These are phyloP conservation scores for Metarhizium rileyi DNA, from an alignment of 2,329 filamentous ascomycete genomes.

Conservation along the genomic window DNA sequence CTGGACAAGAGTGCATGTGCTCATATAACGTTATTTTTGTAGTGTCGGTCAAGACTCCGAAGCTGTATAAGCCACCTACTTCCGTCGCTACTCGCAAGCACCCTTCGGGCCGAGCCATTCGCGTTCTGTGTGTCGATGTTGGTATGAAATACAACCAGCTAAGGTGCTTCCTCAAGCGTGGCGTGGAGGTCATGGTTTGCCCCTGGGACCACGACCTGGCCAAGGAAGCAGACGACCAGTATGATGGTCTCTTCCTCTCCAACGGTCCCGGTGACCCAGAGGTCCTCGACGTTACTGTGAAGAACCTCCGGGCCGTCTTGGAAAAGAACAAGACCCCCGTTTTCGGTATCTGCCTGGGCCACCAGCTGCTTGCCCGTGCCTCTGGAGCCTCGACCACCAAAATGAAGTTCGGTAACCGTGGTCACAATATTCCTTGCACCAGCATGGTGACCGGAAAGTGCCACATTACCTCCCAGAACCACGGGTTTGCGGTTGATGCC, in stretches of 20 bases:
- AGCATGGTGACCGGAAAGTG: slow-evolving; percentile 92
- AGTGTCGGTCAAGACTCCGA: slow-evolving; percentile 86
- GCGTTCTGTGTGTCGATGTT: slow-evolving; percentile 89
- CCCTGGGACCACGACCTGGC: slow-evolving; percentile 95
- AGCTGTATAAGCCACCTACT: slow-evolving; percentile 69
- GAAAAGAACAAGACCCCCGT: slow-evolving; percentile 74
- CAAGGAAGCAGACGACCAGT: slow-evolving; percentile 64
- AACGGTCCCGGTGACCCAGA: slow-evolving; percentile 96
- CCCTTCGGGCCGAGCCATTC: slow-evolving; percentile 76
- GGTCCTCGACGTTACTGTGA: slow-evolving; percentile 68
- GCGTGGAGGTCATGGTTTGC: slow-evolving; percentile 87
- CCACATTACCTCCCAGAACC: slow-evolving; percentile 98
- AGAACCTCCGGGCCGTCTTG: slow-evolving; percentile 68
- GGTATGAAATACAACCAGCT: slow-evolving; percentile 98
- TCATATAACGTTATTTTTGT: slow-evolving; percentile 18
- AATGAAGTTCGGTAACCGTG: slow-evolving; percentile 99
- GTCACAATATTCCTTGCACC: slow-evolving; percentile 96
- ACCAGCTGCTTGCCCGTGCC: slow-evolving; percentile 84
- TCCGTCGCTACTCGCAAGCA: slow-evolving; percentile 68
- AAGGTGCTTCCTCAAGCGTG: slow-evolving; percentile 80
- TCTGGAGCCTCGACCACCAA: slow-evolving; percentile 79
- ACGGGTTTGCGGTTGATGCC: slow-evolving; percentile 88
- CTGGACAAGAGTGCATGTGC: slow-evolving; percentile 24
- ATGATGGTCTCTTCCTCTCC: slow-evolving; percentile 94
- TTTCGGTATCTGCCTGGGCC: slow-evolving; percentile 93